phyloP scores from a whole-genome alignment of 1,139 yeast species.

The Debaryomyces psychrophilus region DNA sequence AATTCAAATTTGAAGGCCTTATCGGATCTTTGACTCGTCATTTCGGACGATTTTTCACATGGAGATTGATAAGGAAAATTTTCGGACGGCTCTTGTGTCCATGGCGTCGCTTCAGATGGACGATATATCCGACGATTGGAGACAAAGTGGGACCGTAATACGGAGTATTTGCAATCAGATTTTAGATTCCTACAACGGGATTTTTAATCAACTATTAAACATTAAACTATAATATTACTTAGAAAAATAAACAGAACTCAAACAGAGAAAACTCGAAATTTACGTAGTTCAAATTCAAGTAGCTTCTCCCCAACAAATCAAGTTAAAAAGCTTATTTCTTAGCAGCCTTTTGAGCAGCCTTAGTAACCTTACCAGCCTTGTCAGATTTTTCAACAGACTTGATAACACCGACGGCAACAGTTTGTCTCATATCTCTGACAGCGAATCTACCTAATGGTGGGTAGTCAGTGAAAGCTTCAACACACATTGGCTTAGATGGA shows the following conservation, averaged over 20 bases:
- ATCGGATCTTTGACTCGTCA: not conserved
- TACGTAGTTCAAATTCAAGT: constrained; percentile 6
- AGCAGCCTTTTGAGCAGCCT: constrained; percentile 98
- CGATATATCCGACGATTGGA: not conserved
- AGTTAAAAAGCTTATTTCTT: constrained; percentile 71
- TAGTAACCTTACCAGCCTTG: constrained; percentile 98
- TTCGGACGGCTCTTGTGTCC: not conserved
- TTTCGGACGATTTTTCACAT: not conserved
- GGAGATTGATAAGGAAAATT: constrained; percentile 2
- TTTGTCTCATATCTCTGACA: constrained; percentile 99
- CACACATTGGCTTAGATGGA: constrained; percentile 97
- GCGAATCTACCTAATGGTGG: constrained; percentile 99
- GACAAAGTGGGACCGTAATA: not conserved
- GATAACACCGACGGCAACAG: constrained; percentile 99
- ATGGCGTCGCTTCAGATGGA: not conserved
- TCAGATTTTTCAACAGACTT: constrained; percentile 96
- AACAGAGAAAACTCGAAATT: constrained; percentile 6
- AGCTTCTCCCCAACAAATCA: not conserved
- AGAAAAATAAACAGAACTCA: constrained; percentile 2
- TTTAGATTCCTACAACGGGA: not conserved
- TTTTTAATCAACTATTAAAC: constrained; percentile 1
- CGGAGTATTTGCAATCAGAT: not conserved
- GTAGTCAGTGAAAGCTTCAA: constrained; percentile 95
- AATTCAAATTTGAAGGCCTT: not conserved
- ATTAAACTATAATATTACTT: constrained; percentile 8